These are phyloP conservation scores for Bruguiera sexangula DNA, from an alignment of 345 rosid species.

Conservation along the genomic window DNA sequence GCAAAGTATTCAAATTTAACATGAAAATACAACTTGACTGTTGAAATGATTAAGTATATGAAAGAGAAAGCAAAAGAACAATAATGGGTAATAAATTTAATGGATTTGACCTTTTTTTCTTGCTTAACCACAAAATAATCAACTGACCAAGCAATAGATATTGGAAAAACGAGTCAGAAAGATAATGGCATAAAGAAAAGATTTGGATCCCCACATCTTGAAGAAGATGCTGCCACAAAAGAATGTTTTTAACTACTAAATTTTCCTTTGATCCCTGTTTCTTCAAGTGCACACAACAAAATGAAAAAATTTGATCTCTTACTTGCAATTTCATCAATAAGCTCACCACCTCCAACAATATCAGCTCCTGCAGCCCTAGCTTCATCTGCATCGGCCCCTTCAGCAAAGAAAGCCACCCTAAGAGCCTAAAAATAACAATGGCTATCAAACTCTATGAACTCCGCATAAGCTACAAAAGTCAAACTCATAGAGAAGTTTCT, in stretches of 20 bases:
- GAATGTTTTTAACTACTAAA: neutral
- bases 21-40: too few relatives aligned
- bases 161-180: too few relatives aligned
- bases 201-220: neutral
- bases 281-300: neutral
- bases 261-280: neutral
- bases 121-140: too few relatives aligned
- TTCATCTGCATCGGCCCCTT: slow-evolving; percentile 93
- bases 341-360: slow-evolving; percentile 84
- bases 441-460: neutral
- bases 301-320: slow-evolving; percentile 18
- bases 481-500: slow-evolving; percentile 6
- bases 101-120: too few relatives aligned
- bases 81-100: too few relatives aligned
- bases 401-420: slow-evolving; percentile 86
- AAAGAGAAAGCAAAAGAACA: too few relatives aligned
- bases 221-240: neutral
- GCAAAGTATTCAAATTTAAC: slow-evolving; percentile 8
- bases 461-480: neutral
- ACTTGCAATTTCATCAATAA: slow-evolving; percentile 80
- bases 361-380: slow-evolving; percentile 97
- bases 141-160: too few relatives aligned
- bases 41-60: too few relatives aligned
- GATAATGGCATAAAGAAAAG: too few relatives aligned
- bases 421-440: slow-evolving; percentile 57